Percentiles rank a stretch among this genome's conserved stretches.
Conservation (phyloP, 139 green algal genomes). For the Bryopsis sp. region DNA sequence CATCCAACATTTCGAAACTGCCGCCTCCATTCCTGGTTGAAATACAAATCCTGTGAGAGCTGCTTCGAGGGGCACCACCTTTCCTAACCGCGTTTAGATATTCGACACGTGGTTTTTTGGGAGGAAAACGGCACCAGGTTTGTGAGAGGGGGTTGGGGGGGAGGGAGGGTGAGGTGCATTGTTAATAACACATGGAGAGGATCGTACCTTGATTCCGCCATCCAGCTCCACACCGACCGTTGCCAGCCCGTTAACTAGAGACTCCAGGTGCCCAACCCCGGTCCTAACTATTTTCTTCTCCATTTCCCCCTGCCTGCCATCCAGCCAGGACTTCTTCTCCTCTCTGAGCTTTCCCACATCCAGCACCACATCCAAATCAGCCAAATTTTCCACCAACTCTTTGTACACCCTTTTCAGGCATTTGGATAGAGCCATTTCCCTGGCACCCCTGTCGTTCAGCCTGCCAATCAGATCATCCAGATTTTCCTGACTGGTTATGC, state of each 20-base stretch:
- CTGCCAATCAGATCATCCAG: constrained; percentile 27
- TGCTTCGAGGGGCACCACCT: too few relatives aligned
- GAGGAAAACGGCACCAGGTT: too few relatives aligned
- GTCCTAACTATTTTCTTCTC: neutral
- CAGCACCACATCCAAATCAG: neutral
- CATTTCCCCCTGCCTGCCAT: neutral
- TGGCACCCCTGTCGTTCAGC: constrained; percentile 24
- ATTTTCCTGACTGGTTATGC: constrained; percentile 26
- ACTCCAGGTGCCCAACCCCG: neutral
- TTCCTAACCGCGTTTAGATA: too few relatives aligned
- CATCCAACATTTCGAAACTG: neutral
- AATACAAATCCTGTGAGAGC: too few relatives aligned
- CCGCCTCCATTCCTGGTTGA: neutral
- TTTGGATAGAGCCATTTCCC: neutral
- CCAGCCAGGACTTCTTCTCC: neutral
- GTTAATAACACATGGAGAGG: too few relatives aligned
- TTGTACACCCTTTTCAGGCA: constrained; percentile 13
- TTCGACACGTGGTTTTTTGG: too few relatives aligned
- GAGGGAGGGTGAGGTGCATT: too few relatives aligned
- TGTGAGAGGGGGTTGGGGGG: too few relatives aligned
- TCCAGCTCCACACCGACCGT: neutral
- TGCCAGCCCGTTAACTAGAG: neutral
- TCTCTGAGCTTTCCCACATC: neutral
- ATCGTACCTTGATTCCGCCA: neutral
- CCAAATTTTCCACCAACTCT: constrained; percentile 16